Base-by-base conservation (phyloP, 1,139 yeast genomes). In the Eremothecium sinecaudum region DNA sequence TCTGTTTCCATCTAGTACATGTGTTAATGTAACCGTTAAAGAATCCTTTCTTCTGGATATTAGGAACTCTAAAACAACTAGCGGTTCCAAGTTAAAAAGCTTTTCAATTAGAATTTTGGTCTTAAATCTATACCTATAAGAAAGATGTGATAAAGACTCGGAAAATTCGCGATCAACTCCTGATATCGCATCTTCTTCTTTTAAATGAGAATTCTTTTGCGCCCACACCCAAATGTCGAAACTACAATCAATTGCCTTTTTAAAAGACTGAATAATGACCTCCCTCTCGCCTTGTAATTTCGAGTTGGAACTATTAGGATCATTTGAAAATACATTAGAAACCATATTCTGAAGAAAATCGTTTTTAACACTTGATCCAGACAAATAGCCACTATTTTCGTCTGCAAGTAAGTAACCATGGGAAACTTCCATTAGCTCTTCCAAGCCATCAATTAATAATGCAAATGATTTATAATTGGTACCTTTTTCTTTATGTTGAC, bases 241-340 rank as follows among this genome's bases (percentile, higher is more conserved):
- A 23, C 79, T 68, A 0, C 71, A 59, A 19, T 57, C 59, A 3
- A 73, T 67, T 0, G 81, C 74, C 43, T 71, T 75, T 40, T 73
- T 79, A 51, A 82, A 72, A 8, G 92, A 72, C 27, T 72, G 63
- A 17, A 79, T 54, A 3, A 79, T 67, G 1, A 79, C 67, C 40
- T 69, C 64, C 18, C 77, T 58, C 38, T 74, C 71, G 37, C 66
- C 66, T 36, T 68, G 75, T 20, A 74, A 74, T 16, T 71, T 71
- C 2, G 73, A 63, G 32, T 74, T 63, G 4, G 69, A 68, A 5
- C 68, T 66, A 0, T 86, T 80, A 0, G 82, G 67, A 45, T 86
- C 96, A 8, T 80, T 73, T 39, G 77, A 80, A 51, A 87, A 83
- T 0, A 86, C 95, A 2, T 94, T 94, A 43, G 82, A 86, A 11